Conservation (phyloP, 192 early-diverging fungal species). For the Backusella macrospora region DNA sequence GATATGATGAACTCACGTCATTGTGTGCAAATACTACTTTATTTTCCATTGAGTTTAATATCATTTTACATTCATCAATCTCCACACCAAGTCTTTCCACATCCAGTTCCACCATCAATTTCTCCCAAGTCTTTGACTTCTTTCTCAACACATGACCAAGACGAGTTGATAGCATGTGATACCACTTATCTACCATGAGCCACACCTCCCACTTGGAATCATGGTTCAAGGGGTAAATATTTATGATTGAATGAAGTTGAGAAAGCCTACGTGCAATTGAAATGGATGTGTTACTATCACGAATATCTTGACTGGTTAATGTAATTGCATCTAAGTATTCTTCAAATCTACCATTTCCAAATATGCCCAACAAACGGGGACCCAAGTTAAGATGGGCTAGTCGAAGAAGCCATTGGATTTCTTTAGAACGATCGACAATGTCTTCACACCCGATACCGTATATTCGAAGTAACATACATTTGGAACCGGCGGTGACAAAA, state of each 20-base stretch:
- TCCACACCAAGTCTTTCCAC: slow-evolving; percentile 50
- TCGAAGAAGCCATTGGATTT: slow-evolving; percentile 77
- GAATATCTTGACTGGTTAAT: slow-evolving; percentile 68
- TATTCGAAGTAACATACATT: slow-evolving; percentile 61
- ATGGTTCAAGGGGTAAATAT: slow-evolving; percentile 54
- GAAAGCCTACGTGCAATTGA: slow-evolving; percentile 75
- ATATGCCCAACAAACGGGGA: slow-evolving; percentile 72
- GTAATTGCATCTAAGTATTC: slow-evolving; percentile 79
- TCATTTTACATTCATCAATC: slow-evolving; percentile 50
- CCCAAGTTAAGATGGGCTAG: slow-evolving; percentile 75
- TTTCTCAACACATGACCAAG: slow-evolving; percentile 15
- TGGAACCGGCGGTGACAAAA: slow-evolving; percentile 35
- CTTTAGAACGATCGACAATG: slow-evolving; percentile 76
- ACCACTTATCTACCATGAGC: slow-evolving; percentile 69
- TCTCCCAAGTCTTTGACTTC: slow-evolving; percentile 14
- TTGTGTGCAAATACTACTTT: slow-evolving; percentile 91
- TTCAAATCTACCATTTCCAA: slow-evolving; percentile 86
- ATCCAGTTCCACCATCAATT: slow-evolving; percentile 43
- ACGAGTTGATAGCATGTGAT: slow-evolving; percentile 17
- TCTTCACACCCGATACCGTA: slow-evolving; percentile 84
- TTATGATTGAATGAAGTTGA: slow-evolving; percentile 73
- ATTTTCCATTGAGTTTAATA: slow-evolving; percentile 43
- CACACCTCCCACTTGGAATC: slow-evolving; percentile 62
- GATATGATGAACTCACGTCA: slow-evolving; percentile 55
- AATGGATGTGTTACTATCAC: slow-evolving; percentile 60